phyloP scores from a whole-genome alignment of 2,329 filamentous ascomycete species.

The Emydomyces testavorans region DNA sequence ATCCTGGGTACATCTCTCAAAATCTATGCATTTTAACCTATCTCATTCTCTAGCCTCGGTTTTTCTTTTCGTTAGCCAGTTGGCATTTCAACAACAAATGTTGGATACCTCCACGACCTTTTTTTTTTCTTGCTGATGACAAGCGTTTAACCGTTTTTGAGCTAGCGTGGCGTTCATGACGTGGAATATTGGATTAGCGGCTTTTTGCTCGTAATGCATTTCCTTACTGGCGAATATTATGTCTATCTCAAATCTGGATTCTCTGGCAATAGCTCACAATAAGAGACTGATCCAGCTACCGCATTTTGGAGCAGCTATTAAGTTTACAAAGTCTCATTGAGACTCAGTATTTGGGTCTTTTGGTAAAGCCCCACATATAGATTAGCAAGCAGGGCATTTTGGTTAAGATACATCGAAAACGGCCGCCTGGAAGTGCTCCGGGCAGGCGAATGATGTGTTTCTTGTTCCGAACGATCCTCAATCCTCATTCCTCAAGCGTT shows the following conservation, averaged over 20 bases:
- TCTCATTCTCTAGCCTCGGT: not conserved
- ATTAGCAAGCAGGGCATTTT: no score
- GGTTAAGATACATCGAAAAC: no score
- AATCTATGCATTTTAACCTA: not conserved
- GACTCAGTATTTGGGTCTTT: no score
- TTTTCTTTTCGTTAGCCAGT: not conserved
- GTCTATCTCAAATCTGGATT: not conserved
- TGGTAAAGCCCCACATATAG: no score
- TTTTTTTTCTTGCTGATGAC: constrained; percentile 2
- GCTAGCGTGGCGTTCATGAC: constrained; percentile 7
- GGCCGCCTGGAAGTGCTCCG: no score
- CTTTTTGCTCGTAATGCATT: constrained; percentile 1
- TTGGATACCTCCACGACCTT: not conserved
- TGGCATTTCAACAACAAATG: not conserved
- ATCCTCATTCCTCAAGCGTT: no score
- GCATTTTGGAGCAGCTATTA: no score
- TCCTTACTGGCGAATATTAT: not conserved
- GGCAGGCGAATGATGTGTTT: no score
- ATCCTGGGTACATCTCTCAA: not conserved
- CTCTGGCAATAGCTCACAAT: not conserved
- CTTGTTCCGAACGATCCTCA: no score
- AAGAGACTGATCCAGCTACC: no score
- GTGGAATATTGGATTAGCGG: constrained; percentile 5
- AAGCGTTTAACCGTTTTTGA: constrained; percentile 7
- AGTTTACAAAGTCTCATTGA: no score